Evolutionary conservation across 768 basidiomycete species (phyloP).

Genomic region (Rhodotorula babjevae): DNA sequence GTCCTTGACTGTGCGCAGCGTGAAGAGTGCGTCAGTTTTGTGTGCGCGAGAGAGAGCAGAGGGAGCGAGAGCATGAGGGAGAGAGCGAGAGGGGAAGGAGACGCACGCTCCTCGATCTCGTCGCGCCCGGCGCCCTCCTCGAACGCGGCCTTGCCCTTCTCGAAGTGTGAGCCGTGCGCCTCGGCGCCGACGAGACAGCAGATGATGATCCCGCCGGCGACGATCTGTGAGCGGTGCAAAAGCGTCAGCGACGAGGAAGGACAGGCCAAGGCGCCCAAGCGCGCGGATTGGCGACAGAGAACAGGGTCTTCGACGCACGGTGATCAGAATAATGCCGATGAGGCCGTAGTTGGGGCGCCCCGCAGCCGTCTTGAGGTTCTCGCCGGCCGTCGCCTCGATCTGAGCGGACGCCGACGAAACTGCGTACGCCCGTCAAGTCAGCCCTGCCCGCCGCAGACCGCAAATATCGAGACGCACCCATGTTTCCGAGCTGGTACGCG

Average conservation of each 20-base stretch:
- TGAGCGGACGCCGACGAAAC: conserved; percentile 63
- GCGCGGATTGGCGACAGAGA: neutral
- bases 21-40: too few species aligned
- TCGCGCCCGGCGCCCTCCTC: conserved; percentile 60
- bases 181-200: conserved; percentile 74
- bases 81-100: neutral
- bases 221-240: conserved; percentile 40
- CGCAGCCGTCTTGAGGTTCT: conserved; percentile 55
- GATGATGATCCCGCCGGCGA: conserved; percentile 70
- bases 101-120: conserved; percentile 33
- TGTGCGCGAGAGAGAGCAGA: neutral
- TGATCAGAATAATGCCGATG: conserved; percentile 16
- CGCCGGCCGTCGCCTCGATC: conserved; percentile 70
- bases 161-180: conserved; percentile 75
- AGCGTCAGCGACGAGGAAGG: neutral
- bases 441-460: neutral
- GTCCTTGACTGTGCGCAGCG: conserved; percentile 5
- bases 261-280: neutral
- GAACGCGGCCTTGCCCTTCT: conserved; percentile 69
- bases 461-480: too few species aligned
- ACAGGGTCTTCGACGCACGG: neutral
- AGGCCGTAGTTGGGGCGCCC: conserved; percentile 28
- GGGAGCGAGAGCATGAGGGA: neutral
- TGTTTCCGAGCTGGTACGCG: neutral
- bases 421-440: conserved; percentile 52